These are phyloP conservation scores for Plasmodium malariae DNA, from an alignment of 169 alveolate genomes.

Conservation along the genomic window DNA sequence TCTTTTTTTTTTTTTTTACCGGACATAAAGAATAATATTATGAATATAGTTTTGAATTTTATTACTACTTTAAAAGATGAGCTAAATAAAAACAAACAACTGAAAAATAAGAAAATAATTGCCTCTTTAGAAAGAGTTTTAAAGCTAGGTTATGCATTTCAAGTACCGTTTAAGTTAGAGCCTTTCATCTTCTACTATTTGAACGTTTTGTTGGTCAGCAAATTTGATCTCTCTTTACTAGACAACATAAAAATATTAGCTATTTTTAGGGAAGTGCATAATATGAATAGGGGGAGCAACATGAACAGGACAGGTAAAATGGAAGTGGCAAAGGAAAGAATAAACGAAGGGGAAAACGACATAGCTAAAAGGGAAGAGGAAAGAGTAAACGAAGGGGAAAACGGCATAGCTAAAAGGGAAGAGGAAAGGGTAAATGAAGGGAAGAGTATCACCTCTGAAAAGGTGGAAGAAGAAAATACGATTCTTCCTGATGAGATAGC, in stretches of 20 bases:
- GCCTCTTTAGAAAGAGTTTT: slow-evolving; percentile 52
- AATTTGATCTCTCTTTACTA: slow-evolving; percentile 49
- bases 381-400: background rate
- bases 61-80: slow-evolving; percentile 18
- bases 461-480: background rate
- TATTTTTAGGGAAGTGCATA: slow-evolving; percentile 17
- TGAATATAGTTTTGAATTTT: slow-evolving; percentile 46
- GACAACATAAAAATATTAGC: slow-evolving; percentile 55
- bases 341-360: background rate
- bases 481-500: background rate
- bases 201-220: slow-evolving; percentile 41
- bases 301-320: background rate
- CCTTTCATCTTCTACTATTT: slow-evolving; percentile 39
- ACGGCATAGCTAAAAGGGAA: background rate
- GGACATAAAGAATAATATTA: slow-evolving; percentile 56
- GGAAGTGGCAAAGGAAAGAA: background rate
- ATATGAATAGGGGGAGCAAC: background rate
- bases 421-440: background rate
- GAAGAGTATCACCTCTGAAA: background rate
- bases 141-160: slow-evolving; percentile 30
- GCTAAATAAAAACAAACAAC: background rate
- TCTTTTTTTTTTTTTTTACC: slow-evolving; percentile 40
- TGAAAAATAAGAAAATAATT: slow-evolving; percentile 31
- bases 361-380: background rate
- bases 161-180: slow-evolving; percentile 24